Percentiles rank a stretch among this genome's conserved stretches.
These are phyloP conservation scores for Monilinia fructigena DNA, from an alignment of 2,329 filamentous ascomycete species.

Conservation along the genomic window DNA sequence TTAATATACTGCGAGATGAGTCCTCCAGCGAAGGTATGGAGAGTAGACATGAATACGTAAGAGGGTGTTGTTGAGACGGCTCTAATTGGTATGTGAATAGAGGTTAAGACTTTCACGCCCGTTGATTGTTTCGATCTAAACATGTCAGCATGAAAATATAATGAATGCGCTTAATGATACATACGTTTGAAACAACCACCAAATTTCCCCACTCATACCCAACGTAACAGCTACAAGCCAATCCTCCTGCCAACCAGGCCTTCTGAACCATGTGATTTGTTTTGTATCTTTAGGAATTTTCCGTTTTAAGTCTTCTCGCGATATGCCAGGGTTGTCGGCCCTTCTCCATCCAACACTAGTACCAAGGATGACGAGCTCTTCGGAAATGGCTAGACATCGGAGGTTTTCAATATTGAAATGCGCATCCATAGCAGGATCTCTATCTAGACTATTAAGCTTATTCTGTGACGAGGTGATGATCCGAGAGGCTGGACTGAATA, in stretches of 20 bases:
- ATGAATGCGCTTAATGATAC: conserved; percentile 14
- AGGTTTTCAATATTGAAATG: conserved; percentile 58
- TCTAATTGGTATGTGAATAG: conserved; percentile 35
- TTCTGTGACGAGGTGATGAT: conserved; percentile 58
- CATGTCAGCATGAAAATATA: conserved; percentile 16
- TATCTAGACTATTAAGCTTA: conserved; percentile 58
- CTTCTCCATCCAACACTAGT: conserved; percentile 64
- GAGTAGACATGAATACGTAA: conserved; percentile 40
- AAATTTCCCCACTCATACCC: conserved; percentile 70
- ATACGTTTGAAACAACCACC: conserved; percentile 70
- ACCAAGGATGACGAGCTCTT: conserved; percentile 60
- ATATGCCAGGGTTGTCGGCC: conserved; percentile 44
- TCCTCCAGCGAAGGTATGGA: conserved; percentile 42
- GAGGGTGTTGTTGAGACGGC: conserved; percentile 34
- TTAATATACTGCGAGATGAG: conserved; percentile 44
- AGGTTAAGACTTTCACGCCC: conserved; percentile 31
- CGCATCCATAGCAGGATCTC: conserved; percentile 57
- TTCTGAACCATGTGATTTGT: conserved; percentile 67
- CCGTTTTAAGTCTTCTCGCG: conserved; percentile 56
- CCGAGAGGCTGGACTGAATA: conserved; percentile 63
- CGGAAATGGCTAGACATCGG: conserved; percentile 59
- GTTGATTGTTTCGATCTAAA: conserved; percentile 24
- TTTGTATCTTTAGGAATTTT: conserved; percentile 60
- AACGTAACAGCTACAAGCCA: conserved; percentile 74
- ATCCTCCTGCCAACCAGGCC: conserved; percentile 65